Base-by-base conservation (phyloP, 257 asterid species). In the Dorcoceras hygrometricum region DNA sequence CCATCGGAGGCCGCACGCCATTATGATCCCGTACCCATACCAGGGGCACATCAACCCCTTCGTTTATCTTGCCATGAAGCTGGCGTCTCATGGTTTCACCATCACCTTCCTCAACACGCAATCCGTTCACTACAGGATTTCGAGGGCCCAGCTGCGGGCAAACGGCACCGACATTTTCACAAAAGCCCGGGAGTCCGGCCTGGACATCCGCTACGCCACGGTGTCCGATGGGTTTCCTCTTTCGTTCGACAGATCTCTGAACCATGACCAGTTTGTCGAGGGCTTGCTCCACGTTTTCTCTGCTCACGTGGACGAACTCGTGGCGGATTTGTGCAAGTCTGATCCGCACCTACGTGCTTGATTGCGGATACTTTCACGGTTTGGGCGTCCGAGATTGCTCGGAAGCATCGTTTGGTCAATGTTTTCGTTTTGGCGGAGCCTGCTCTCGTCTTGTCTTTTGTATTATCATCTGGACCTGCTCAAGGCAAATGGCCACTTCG, bases 11-110 rank as follows among this genome's bases (percentile, higher is more conserved):
- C 89, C 92, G 61, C 95, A 87, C 59, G 95, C 88, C 64, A 70
- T 87, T 26, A 81, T 87, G 92, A 72, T 85, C 25, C 91, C 95
- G 8, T 88, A 85, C 77, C 95, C 92, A 0, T 85, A 85, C 73
- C 96, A 88, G 54, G 96, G 96, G 43, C 96, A 88, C 82, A 83
- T 88, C 70, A 88, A 79, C 57, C 96, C 96, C 1, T 88, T 83
- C 77, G 89, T 86, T 0, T 74, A 76, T 32, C 82, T 88, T 36
- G 96, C 96, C 68, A 66, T 86, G 48, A 86, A 88, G 48, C 77
- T 86, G 8, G 96, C 96, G 14, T 82, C 91, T 2, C 78, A 78
- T 28, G 96, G 96, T 20, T 88, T 88, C 80, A 84, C 90, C 3
- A 59, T 88, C 71, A 86, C 96, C 54, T 88, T 84, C 80, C 80